Evolutionary conservation across 148 eudicot species (phyloP).

Genomic region (Camellia lanceoleosa): DNA sequence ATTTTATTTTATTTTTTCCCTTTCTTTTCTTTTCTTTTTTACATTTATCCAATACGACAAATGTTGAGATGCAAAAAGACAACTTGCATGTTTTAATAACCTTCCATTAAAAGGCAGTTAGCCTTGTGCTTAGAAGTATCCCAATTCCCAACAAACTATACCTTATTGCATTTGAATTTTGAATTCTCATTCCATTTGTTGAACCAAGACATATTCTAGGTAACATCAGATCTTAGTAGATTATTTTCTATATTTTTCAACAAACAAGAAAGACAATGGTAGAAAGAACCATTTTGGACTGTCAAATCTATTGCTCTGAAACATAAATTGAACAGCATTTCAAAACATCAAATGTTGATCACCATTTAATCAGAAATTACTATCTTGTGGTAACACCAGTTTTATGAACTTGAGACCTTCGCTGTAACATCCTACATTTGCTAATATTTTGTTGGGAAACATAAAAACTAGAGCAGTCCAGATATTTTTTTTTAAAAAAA

Average conservation of each 20-base stretch:
- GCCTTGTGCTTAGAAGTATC: neutral
- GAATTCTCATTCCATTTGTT: neutral
- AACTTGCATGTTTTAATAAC: conserved; percentile 1
- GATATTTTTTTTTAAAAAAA: neutral
- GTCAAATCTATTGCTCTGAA: neutral
- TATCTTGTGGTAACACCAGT: neutral
- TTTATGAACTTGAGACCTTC: neutral
- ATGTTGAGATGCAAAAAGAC: neutral
- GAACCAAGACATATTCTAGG: neutral
- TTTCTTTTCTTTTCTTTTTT: too few species aligned
- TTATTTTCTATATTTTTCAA: neutral
- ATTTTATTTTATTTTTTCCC: too few species aligned
- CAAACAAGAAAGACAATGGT: neutral
- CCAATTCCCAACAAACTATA: neutral
- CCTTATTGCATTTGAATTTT: neutral
- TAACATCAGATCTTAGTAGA: neutral
- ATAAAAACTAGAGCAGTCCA: neutral
- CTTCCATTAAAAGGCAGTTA: neutral
- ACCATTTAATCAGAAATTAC: neutral
- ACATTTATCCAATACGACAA: too few species aligned
- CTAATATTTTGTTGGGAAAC: neutral
- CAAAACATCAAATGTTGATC: neutral
- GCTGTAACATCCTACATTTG: neutral
- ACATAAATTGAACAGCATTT: neutral
- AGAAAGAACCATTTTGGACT: neutral